Conservation (phyloP, 225 moss, liverwort and hornwort genomes). For the Sphagnum tenellum region DNA sequence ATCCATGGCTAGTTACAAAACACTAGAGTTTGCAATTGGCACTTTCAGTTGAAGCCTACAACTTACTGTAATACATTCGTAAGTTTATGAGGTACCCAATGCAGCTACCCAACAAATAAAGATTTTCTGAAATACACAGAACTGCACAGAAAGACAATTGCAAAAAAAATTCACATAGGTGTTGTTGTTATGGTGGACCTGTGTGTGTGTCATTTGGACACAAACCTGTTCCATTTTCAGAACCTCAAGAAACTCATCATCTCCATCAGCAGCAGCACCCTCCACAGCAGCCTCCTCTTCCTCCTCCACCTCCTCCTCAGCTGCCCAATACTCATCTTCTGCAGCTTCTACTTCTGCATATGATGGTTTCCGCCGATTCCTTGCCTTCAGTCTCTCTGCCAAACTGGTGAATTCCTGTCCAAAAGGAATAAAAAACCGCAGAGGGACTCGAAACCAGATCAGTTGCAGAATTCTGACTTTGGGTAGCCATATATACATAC, state of each 20-base stretch:
- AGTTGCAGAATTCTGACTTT: no score
- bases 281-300: slow-evolving; percentile 75
- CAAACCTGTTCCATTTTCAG: slow-evolving; percentile 96
- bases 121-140: background rate
- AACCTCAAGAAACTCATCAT: slow-evolving; percentile 80
- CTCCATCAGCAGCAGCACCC: slow-evolving; percentile 57
- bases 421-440: background rate
- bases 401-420: slow-evolving; percentile 43
- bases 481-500: no score
- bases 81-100: background rate
- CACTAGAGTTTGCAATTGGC: no score
- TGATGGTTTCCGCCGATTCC: slow-evolving; percentile 38
- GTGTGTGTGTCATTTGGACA: background rate
- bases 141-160: background rate
- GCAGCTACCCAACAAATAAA: no score
- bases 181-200: no score
- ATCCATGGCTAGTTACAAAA: no score
- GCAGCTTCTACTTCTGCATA: slow-evolving; percentile 55
- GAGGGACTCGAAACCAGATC: no score
- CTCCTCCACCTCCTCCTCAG: no score
- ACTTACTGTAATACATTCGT: background rate
- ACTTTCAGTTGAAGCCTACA: background rate
- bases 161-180: no score
- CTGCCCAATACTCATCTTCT: slow-evolving; percentile 5
- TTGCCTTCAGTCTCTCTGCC: slow-evolving; percentile 43